Evolutionary conservation across 495 filamentous ascomycete species (phyloP).

Genomic region (Chaetomium cochliodes): DNA sequence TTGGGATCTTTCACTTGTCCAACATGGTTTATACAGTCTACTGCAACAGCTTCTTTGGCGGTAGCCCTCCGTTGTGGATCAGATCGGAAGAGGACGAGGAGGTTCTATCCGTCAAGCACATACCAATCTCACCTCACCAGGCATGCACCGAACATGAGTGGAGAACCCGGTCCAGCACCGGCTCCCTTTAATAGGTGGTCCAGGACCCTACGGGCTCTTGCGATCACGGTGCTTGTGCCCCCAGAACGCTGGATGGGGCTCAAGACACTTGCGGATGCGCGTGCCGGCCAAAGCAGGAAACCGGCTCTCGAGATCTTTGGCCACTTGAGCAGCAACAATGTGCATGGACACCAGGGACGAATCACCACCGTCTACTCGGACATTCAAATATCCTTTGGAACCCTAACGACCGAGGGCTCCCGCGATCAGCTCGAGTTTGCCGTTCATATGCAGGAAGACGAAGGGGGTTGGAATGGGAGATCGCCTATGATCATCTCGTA

Average conservation of each 20-base stretch:
- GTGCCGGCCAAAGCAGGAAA: not conserved
- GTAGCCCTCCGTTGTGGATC: not conserved
- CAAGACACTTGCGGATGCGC: not conserved
- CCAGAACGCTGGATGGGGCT: slow-evolving; percentile 19
- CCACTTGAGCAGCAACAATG: not conserved
- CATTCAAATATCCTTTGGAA: slow-evolving; percentile 42
- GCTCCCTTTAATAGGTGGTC: slow-evolving; percentile 34
- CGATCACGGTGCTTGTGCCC: slow-evolving; percentile 42
- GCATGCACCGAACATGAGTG: no score
- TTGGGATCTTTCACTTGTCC: slow-evolving; percentile 20
- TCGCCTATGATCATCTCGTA: slow-evolving; percentile 44
- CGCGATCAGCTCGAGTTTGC: slow-evolving; percentile 28
- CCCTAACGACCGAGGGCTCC: slow-evolving; percentile 25
- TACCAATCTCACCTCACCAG: not conserved
- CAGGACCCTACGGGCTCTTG: slow-evolving; percentile 35
- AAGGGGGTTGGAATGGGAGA: slow-evolving; percentile 35
- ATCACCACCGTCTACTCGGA: slow-evolving; percentile 27
- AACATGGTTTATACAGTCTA: slow-evolving; percentile 24
- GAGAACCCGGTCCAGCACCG: no score
- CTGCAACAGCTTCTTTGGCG: slow-evolving; percentile 27
- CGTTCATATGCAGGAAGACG: slow-evolving; percentile 26
- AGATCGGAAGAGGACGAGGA: not conserved
- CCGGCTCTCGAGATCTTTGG: not conserved
- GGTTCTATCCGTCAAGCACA: not conserved
- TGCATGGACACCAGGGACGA: not conserved